Evolutionary conservation across 2,329 filamentous ascomycete species (phyloP), one percentile per base, ranked within the genome.

Genomic region (Colletotrichum kahawae): DNA sequence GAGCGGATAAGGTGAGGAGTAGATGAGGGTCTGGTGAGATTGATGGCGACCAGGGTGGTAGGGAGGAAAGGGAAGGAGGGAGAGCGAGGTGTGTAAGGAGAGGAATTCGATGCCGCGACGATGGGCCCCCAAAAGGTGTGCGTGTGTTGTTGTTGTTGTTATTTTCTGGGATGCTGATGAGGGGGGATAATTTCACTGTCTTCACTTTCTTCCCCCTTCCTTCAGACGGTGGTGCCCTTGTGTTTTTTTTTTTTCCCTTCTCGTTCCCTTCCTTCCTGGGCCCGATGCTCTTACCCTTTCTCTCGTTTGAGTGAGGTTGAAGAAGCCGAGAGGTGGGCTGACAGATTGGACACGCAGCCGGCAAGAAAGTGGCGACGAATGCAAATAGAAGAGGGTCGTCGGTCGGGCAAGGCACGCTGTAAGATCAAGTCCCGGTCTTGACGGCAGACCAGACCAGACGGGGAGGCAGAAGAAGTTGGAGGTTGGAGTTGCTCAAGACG

Each of bases 401-500:
- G 60, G 60, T 63, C n/a, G n/a, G n/a, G 54, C 27, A 29, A 27
- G 54, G 54, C 43, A 51, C 56, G 56, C 56, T 33, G 56, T 33
- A 59, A 59, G 31, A 33, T 59, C 27, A 29, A 59, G 56, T 36
- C 33, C 21, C 33, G 21, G 34, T 65, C 34, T 24, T 8, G 29
- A 43, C 62, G 63, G 38, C 48, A 27, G 36, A 48, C 24, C 36
- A 65, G 29, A 48, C 38, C 38, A 48, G 38, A 48, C 38, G 43
- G n/a, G 43, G 43, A 51, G n/a, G 43, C 5, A 51, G 43, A 34
- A 57, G 24, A 59, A 57, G 63, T 57, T 71, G 71, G 56, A 75
- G 75, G 67, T 67, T 76, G 75, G 75, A 75, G 72, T 69, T 67
- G 72, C 59, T 70, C 63, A 69, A 57, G 67, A 36, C 67, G 48